A percentile compares a stretch with the other conserved stretches of the same genome.
These are phyloP conservation scores for Paxillus rubicundulus DNA, from an alignment of 768 basidiomycete species.

Conservation along the genomic window DNA sequence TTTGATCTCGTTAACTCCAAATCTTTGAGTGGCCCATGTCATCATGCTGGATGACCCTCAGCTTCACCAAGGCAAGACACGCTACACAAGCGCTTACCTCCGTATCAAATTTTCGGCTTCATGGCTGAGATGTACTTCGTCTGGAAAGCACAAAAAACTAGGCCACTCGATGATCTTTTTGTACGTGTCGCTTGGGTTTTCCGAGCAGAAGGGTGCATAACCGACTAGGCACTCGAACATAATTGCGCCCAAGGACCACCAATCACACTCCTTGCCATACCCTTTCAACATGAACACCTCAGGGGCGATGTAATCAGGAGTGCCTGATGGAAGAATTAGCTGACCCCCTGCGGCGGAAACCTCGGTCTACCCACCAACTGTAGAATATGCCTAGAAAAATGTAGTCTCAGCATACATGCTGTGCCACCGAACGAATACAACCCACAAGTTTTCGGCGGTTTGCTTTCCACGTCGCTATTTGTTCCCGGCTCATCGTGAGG, in stretches of 20 bases:
- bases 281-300: slow-evolving; percentile 97
- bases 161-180: slow-evolving; percentile 98
- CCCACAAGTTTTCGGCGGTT: slow-evolving; percentile 91
- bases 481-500: slow-evolving; percentile 93
- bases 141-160: slow-evolving; percentile 87
- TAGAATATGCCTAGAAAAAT: slow-evolving; percentile 82
- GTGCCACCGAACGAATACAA: not conserved
- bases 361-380: slow-evolving; percentile 47
- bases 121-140: slow-evolving; percentile 89
- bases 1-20: slow-evolving; percentile 86
- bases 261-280: slow-evolving; percentile 98
- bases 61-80: slow-evolving; percentile 1
- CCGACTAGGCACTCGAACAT: slow-evolving; percentile 99
- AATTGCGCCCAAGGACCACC: slow-evolving; percentile 99
- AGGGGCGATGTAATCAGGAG: slow-evolving; percentile 76
- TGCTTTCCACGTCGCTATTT: slow-evolving; percentile 99
- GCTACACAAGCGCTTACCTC: slow-evolving; percentile 46
- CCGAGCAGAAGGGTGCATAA: slow-evolving; percentile 96
- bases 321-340: slow-evolving; percentile 21
- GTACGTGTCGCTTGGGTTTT: slow-evolving; percentile 96
- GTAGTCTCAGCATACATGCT: slow-evolving; percentile 5
- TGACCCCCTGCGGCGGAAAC: not conserved
- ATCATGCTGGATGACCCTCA: slow-evolving; percentile 59
- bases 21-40: slow-evolving; percentile 72
- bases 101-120: slow-evolving; percentile 91